Percentiles rank a stretch among this genome's conserved stretches.
These are phyloP conservation scores for Cadophora malorum DNA, from an alignment of 2,329 filamentous ascomycete species.

Conservation along the genomic window DNA sequence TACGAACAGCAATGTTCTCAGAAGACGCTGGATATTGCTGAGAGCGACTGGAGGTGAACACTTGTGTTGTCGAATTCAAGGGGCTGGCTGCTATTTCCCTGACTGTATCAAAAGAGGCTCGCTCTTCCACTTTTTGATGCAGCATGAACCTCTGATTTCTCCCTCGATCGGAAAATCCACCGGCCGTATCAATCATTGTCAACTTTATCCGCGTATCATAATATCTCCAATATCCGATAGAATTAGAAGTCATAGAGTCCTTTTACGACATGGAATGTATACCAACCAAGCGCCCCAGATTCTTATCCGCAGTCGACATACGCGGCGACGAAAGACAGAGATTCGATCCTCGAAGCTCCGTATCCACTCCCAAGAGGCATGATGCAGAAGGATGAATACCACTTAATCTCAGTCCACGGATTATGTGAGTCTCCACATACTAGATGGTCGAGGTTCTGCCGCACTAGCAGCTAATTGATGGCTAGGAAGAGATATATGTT, in stretches of 20 bases:
- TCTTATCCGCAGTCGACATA: not conserved
- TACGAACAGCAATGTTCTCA: too few species aligned
- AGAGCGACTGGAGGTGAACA: too few species aligned
- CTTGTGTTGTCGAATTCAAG: too few species aligned
- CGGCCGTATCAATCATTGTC: not conserved
- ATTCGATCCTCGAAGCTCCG: slow-evolving; percentile 7
- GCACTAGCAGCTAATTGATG: not conserved
- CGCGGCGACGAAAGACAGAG: slow-evolving; percentile 3
- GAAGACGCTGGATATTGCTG: too few species aligned
- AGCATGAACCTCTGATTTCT: not conserved
- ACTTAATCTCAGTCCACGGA: not conserved
- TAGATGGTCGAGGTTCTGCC: not conserved
- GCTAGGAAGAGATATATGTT: not conserved
- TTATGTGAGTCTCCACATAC: not conserved
- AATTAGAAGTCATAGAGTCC: not conserved
- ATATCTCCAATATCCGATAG: not conserved
- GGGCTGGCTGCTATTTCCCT: not conserved
- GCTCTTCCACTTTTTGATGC: not conserved
- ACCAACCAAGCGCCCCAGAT: not conserved
- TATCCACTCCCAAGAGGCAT: not conserved
- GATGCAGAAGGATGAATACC: slow-evolving; percentile 6
- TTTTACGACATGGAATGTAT: not conserved
- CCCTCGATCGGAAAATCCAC: too few species aligned
- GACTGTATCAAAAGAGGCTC: not conserved
- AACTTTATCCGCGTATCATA: not conserved